phyloP scores from a whole-genome alignment of 192 early-diverging fungal species.

The Coemansia sp. region DNA sequence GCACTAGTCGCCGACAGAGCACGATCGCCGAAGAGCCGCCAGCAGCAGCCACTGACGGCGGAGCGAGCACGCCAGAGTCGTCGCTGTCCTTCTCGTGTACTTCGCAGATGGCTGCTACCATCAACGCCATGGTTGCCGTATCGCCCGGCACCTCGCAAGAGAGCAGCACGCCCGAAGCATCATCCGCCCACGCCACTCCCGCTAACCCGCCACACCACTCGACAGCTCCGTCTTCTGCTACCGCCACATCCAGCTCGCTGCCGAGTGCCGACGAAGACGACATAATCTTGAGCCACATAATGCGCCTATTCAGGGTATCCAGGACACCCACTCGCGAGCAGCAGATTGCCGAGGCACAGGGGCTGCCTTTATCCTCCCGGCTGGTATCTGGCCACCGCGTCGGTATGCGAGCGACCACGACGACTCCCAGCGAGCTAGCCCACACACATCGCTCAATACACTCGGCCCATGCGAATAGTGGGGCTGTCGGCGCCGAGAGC shows the following conservation, averaged over 20 bases:
- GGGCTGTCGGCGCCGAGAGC: not conserved
- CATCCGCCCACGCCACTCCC: not conserved
- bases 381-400: not conserved
- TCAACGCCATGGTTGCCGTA: slow-evolving; percentile 5
- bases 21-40: not conserved
- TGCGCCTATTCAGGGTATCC: slow-evolving; percentile 38
- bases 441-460: not conserved
- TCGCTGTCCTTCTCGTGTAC: not conserved
- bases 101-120: slow-evolving; percentile 16
- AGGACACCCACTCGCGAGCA: slow-evolving; percentile 23
- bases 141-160: not conserved
- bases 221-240: not conserved
- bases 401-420: not conserved
- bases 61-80: not conserved
- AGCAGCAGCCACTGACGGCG: not conserved
- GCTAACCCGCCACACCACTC: not conserved
- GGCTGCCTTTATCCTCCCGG: slow-evolving; percentile 42
- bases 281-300: slow-evolving; percentile 27
- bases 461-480: not conserved
- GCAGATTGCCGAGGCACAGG: slow-evolving; percentile 48
- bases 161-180: not conserved
- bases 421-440: not conserved
- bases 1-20: not conserved
- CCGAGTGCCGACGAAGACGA: not conserved
- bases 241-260: not conserved